Conservation (phyloP, 2,329 filamentous ascomycete genomes). For the Cyphellophora attinorum region DNA sequence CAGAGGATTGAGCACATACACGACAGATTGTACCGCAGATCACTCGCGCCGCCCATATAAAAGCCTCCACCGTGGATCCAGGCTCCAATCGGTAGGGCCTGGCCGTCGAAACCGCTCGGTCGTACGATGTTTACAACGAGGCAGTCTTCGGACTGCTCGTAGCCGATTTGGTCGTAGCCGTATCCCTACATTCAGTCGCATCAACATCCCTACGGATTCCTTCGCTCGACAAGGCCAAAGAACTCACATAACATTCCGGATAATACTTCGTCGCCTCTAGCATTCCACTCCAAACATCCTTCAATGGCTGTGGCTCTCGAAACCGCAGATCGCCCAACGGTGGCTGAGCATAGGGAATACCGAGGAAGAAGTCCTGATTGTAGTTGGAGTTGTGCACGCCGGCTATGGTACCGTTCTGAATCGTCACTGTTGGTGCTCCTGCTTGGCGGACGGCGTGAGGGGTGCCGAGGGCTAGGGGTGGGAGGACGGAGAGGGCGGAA, state of each 20-base stretch:
- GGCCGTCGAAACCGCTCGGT: constrained; percentile 20
- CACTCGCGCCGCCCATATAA: constrained; percentile 20
- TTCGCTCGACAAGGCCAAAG: no score
- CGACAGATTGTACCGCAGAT: constrained; percentile 21
- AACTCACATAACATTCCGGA: constrained; percentile 20
- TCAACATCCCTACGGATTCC: no score
- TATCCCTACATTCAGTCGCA: no score
- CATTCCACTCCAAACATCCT: constrained; percentile 7
- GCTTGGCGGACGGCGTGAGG: no score
- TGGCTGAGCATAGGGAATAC: constrained; percentile 36
- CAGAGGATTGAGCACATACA: no score
- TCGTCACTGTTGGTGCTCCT: neutral
- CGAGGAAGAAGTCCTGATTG: constrained; percentile 1
- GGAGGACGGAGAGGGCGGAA: no score
- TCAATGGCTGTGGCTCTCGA: constrained; percentile 1
- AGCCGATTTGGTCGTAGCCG: constrained; percentile 14
- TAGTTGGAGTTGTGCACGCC: neutral
- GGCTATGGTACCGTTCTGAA: neutral
- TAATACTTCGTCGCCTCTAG: constrained; percentile 18
- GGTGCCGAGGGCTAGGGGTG: no score
- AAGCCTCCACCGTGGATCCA: constrained; percentile 33
- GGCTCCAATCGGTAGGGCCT: constrained; percentile 25
- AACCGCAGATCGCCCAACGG: constrained; percentile 25
- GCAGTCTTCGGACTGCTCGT: constrained; percentile 28
- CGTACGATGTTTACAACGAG: constrained; percentile 32